Evolutionary conservation across 2,329 filamentous ascomycete genomes (phyloP).

Genomic region (Calonectria pteridis): DNA sequence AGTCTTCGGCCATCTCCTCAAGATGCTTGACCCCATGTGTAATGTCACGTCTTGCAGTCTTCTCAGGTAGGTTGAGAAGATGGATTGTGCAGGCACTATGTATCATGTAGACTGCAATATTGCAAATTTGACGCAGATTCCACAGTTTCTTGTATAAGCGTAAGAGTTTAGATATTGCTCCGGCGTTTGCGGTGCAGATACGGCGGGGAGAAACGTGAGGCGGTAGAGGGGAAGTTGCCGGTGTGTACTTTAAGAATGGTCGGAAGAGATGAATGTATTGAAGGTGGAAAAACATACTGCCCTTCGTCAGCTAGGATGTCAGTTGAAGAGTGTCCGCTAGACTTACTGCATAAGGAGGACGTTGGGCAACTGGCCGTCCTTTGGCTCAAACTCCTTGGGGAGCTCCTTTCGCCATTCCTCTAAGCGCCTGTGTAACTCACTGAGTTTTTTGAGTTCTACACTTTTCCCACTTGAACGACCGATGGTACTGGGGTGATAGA

Average conservation of each 20-base stretch:
- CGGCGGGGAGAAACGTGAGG: constrained; percentile 90
- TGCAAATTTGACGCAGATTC: constrained; percentile 92
- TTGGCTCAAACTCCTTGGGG: constrained; percentile 88
- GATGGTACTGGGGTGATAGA: constrained; percentile 85
- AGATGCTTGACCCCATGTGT: constrained; percentile 91
- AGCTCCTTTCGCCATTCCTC: constrained; percentile 90
- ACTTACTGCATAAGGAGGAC: constrained; percentile 87
- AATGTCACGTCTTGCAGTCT: constrained; percentile 89
- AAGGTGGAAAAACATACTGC: constrained; percentile 96
- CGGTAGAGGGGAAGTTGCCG: constrained; percentile 83
- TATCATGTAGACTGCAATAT: constrained; percentile 94
- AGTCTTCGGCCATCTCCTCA: constrained; percentile 95
- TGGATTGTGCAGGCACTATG: constrained; percentile 97
- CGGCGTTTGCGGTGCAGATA: constrained; percentile 90
- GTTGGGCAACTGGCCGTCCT: constrained; percentile 88
- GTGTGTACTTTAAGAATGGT: constrained; percentile 92
- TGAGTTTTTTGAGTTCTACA: constrained; percentile 90
- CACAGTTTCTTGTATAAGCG: constrained; percentile 94
- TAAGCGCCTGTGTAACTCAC: constrained; percentile 88
- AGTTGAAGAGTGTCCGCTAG: not conserved
- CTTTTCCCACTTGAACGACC: constrained; percentile 78
- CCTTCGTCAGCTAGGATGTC: constrained; percentile 17
- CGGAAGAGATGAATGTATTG: constrained; percentile 96
- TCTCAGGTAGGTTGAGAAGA: constrained; percentile 91
- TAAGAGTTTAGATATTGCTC: constrained; percentile 92